Evolutionary conservation across 768 basidiomycete species (phyloP).

Genomic region (Harrya chromipes): DNA sequence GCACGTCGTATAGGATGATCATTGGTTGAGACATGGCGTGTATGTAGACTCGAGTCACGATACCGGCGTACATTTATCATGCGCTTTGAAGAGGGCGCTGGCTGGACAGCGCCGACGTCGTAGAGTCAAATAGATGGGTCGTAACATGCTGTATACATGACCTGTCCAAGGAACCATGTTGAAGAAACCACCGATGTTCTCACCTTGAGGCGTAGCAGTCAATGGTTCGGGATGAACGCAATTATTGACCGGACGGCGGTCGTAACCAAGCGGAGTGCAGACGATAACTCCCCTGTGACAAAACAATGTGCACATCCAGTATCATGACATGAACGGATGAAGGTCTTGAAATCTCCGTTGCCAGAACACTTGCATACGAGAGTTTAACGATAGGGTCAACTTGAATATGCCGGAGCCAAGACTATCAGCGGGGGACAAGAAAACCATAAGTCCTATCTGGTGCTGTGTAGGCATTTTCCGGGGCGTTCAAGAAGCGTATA

Average conservation of each 20-base stretch:
- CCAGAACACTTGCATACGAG: background rate
- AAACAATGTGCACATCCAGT: background rate
- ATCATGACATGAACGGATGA: constrained; percentile 8
- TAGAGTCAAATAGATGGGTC: background rate
- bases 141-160: constrained; percentile 12
- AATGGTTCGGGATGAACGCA: background rate
- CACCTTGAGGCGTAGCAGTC: background rate
- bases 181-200: constrained; percentile 16
- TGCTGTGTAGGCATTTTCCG: background rate
- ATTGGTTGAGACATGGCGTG: constrained; percentile 42
- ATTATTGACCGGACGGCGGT: constrained; percentile 7
- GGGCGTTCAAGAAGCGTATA: background rate
- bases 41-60: background rate
- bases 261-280: background rate
- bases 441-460: background rate
- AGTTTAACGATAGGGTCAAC: background rate
- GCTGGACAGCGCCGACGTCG: background rate
- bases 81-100: background rate
- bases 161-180: background rate
- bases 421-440: background rate
- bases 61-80: background rate
- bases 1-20: constrained; percentile 67
- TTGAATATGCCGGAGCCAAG: background rate
- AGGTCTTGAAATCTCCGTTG: constrained; percentile 6
- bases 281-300: background rate